Evolutionary conservation across 1,284 basidiomycete genomes (phyloP), one percentile per base, ranked within the genome.

Genomic region (Trichosporon faecale): DNA sequence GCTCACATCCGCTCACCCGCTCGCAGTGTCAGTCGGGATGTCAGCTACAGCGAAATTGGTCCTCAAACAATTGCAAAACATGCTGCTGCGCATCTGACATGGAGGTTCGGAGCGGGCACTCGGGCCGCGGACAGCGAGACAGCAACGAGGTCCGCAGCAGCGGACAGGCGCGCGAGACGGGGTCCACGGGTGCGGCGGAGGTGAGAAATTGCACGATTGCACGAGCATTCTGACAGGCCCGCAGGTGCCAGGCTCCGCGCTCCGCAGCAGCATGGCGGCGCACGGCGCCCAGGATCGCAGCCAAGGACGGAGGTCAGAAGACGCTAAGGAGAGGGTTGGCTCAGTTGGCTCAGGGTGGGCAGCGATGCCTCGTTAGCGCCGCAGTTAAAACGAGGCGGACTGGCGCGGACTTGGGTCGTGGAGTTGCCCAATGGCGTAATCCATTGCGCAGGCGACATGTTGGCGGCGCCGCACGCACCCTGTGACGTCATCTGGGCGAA

Each of bases 271-370:
- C 49, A 52, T 25, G 21, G 49, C 49, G 21, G 21, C 49, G 21
- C 23, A 52, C 23, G 23, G 49, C 49, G n/a, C 21, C 49, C 49
- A 52, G 49, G 49, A 52, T 21, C 49, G 16, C 27, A 31, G 16
- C 16, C 27, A 31, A 33, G 57, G 33, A 2, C 27, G 29, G 55
- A 60, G 55, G 14, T 27, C 25, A 21, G 14, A 60, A 60, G 27
- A 31, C 29, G 29, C 57, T 61, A 52, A n/a, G 49, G 4, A 11
- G 21, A 52, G 49, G 21, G 57, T 31, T 61, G 27, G 57, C 57
- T 61, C 57, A 61, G 57, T 31, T 61, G 27, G 57, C 57, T 61
- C 57, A 61, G 57, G 57, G 18, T 18, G 16, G 18, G 57, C 57
- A 31, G 57, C 57, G 21, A 52, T 11, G n/a, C 29, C 21, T 61